phyloP scores from a whole-genome alignment of 2,329 filamentous ascomycete genomes.

The Apiospora hydei region DNA sequence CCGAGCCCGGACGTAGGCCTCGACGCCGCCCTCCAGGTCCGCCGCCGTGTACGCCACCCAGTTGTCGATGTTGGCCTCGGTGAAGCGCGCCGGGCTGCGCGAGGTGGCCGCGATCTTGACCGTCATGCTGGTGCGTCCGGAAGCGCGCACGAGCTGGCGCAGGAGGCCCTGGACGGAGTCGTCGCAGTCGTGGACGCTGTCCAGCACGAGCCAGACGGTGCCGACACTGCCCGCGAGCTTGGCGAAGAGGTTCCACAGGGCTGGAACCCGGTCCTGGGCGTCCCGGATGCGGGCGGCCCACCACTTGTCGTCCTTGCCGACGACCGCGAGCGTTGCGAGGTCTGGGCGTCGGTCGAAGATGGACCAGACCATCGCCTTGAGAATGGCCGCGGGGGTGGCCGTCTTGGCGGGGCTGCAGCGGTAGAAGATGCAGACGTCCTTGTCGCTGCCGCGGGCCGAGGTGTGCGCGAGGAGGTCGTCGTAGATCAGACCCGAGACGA shows the following conservation, averaged over 20 bases:
- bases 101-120: neutral
- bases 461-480: neutral
- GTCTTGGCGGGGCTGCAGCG: neutral
- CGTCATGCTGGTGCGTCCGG: neutral
- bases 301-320: neutral
- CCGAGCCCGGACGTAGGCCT: neutral
- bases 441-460: neutral
- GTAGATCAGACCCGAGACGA: neutral
- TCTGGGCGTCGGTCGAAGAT: neutral
- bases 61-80: neutral
- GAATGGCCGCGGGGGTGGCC: neutral
- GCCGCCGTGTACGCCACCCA: neutral
- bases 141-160: neutral
- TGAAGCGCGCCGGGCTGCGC: neutral
- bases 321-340: neutral
- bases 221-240: neutral
- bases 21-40: neutral
- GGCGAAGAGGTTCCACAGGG: slow-evolving; percentile 1
- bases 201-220: neutral
- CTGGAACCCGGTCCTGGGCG: neutral
- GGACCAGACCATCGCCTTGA: neutral
- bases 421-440: neutral
- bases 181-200: neutral
- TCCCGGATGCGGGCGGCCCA: neutral
- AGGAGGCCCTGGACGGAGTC: neutral